Evolutionary conservation across 2,329 filamentous ascomycete species (phyloP), one percentile per base, ranked within the genome.

Genomic region (Fusarium devonianum): DNA sequence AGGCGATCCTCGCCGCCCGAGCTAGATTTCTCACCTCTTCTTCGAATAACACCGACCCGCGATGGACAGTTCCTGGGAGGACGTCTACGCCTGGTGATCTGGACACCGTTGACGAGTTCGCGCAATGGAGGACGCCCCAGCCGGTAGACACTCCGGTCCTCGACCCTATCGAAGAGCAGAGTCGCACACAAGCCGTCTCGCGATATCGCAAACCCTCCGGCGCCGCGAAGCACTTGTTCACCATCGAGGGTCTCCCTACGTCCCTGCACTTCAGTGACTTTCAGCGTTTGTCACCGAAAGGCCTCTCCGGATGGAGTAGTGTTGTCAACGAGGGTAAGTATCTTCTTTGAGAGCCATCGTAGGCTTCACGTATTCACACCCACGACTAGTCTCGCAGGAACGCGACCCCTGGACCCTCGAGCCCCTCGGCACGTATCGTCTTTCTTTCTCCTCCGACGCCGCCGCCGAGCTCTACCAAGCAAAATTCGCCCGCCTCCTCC

Each of bases 181-280:
- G 36, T 23, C 47, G 37, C 11, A 14, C 23, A 11, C 32, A 46
- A 12, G 36, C 23, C 1, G 17, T 35, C 34, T n/a, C 14, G 21
- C 5, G n/a, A 16, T 36, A 41, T 21, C 10, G 35, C 12, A 37
- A 44, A 16, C 10, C 29, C 10, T 22, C 34, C 9, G 19, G 7
- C 10, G 19, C 19, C 16, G 23, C 33, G 16, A 29, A 30, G 16
- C 25, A 58, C 50, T 75, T 78, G 62, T 75, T 92, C 29, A 75
- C 86, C 30, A 71, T 92, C 26, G 75, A 75, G 14, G 80, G 82
- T 28, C 78, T 83, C 6, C 83, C 81, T 62, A 78, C 78, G 47
- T 78, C 81, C 14, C 77, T 92, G 32, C 75, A 77, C 14, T 81
- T 86, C 60, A 81, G 80, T 58, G 89, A 93, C 72, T 92, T 93